A percentile compares a stretch with the other conserved stretches of the same genome.
phyloP scores from a whole-genome alignment of 805 yeast genomes.

The Candida sanyiensis region DNA sequence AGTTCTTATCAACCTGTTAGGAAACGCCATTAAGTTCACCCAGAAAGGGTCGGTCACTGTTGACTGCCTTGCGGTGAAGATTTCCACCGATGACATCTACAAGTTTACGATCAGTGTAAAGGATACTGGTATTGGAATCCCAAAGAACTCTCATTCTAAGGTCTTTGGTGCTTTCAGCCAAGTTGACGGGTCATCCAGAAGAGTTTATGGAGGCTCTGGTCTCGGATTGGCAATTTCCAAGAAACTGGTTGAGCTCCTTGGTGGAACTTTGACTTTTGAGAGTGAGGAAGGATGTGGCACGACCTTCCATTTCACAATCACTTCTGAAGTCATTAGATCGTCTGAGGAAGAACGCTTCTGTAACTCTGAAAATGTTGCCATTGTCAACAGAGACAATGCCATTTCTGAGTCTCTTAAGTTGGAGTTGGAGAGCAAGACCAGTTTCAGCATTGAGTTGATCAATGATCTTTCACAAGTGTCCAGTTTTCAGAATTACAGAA shows the following conservation, averaged over 20 bases:
- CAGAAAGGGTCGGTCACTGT: constrained; percentile 74
- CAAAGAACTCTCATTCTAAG: constrained; percentile 72
- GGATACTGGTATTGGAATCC: constrained; percentile 91
- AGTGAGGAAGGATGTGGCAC: constrained; percentile 77
- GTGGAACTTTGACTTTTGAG: constrained; percentile 89
- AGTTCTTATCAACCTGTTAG: constrained; percentile 79
- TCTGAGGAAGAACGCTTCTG: too few species aligned
- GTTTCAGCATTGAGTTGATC: too few species aligned
- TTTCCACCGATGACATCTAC: constrained; percentile 41
- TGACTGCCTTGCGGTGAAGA: constrained; percentile 67
- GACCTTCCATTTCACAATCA: constrained; percentile 73
- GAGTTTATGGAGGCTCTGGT: constrained; percentile 92
- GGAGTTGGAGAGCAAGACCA: too few species aligned
- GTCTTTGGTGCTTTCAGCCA: constrained; percentile 87
- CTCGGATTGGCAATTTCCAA: constrained; percentile 85
- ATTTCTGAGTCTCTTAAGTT: too few species aligned
- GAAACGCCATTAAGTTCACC: constrained; percentile 86
- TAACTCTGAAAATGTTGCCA: too few species aligned
- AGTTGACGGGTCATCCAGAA: constrained; percentile 89
- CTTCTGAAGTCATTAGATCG: constrained; percentile 71
- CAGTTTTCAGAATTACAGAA: too few species aligned
- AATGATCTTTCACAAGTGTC: too few species aligned
- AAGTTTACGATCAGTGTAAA: constrained; percentile 84
- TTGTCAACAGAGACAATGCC: too few species aligned
- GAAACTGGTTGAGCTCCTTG: constrained; percentile 83